phyloP scores from a whole-genome alignment of 2,329 filamentous ascomycete species.

The Aspergillus costaricaensis region DNA sequence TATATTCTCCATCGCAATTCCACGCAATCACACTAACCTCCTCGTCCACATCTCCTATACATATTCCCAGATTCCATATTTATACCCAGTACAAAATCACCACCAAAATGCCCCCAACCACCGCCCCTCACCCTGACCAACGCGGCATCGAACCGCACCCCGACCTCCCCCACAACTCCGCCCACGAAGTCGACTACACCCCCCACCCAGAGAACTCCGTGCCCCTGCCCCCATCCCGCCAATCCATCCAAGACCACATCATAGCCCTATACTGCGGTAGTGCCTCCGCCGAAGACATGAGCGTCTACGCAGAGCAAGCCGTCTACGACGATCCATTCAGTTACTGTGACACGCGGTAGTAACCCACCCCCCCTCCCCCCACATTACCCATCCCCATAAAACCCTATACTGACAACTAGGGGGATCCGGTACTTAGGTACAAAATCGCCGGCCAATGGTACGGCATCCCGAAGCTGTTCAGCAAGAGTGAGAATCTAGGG shows the following conservation, averaged over 20 bases:
- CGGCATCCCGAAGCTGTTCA: constrained; percentile 15
- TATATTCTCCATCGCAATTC: not conserved
- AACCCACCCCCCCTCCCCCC: not conserved
- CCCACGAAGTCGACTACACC: constrained; percentile 3
- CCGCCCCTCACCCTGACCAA: constrained; percentile 8
- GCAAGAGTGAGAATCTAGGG: constrained; percentile 12
- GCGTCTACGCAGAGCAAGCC: constrained; percentile 14
- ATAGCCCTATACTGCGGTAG: constrained; percentile 11
- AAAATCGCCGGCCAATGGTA: constrained; percentile 19
- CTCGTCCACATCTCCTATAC: too few relatives aligned
- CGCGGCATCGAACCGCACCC: constrained; percentile 14
- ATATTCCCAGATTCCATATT: too few relatives aligned
- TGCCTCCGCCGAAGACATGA: constrained; percentile 14
- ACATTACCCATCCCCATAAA: not conserved
- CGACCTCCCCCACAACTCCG: constrained; percentile 1
- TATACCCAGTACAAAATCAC: not conserved
- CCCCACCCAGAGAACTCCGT: constrained; percentile 11
- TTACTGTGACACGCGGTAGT: constrained; percentile 17
- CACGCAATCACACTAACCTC: too few relatives aligned
- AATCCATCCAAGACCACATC: constrained; percentile 11
- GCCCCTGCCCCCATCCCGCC: constrained; percentile 5
- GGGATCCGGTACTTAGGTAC: not conserved
- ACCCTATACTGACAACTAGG: too few relatives aligned
- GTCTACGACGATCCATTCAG: constrained; percentile 19
- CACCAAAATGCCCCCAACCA: constrained; percentile 11